These are phyloP conservation scores for Carex scoparia DNA, from an alignment of 176 grass and related monocot genomes.

Conservation along the genomic window DNA sequence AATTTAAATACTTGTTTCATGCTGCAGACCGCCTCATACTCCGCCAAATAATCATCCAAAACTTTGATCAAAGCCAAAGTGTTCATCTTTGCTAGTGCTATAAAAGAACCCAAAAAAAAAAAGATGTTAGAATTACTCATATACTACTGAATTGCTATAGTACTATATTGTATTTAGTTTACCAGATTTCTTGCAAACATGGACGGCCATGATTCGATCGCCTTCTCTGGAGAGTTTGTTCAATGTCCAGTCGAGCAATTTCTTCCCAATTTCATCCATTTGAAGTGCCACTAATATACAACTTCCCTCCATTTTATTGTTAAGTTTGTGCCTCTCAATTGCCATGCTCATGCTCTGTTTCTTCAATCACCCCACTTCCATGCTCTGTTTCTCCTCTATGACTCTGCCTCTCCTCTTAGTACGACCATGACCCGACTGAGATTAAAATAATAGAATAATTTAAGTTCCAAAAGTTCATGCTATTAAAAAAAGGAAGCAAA, in stretches of 20 bases:
- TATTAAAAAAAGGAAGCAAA: constrained; percentile 17
- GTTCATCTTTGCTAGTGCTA: constrained; percentile 65
- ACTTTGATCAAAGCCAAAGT: constrained; percentile 64
- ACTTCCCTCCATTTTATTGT: constrained; percentile 34
- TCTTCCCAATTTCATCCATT: constrained; percentile 74
- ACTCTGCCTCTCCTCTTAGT: neutral
- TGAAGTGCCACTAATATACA: constrained; percentile 75
- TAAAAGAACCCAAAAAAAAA: neutral
- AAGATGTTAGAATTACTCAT: neutral
- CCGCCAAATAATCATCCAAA: constrained; percentile 69
- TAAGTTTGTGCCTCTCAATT: constrained; percentile 18
- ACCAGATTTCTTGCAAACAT: constrained; percentile 96
- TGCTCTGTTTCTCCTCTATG: neutral
- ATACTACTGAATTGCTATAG: neutral
- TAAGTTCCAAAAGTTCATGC: constrained; percentile 6
- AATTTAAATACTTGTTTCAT: constrained; percentile 52
- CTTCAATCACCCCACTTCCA: neutral
- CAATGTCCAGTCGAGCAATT: constrained; percentile 72
- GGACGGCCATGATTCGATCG: constrained; percentile 74
- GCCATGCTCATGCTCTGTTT: constrained; percentile 34
- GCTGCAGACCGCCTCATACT: constrained; percentile 61
- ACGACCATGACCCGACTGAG: neutral
- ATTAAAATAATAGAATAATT: constrained; percentile 12
- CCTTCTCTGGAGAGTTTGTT: constrained; percentile 42
- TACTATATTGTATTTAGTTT: neutral